These are phyloP conservation scores for Leonotis leonurus DNA, from an alignment of 257 asterid species.

Conservation along the genomic window DNA sequence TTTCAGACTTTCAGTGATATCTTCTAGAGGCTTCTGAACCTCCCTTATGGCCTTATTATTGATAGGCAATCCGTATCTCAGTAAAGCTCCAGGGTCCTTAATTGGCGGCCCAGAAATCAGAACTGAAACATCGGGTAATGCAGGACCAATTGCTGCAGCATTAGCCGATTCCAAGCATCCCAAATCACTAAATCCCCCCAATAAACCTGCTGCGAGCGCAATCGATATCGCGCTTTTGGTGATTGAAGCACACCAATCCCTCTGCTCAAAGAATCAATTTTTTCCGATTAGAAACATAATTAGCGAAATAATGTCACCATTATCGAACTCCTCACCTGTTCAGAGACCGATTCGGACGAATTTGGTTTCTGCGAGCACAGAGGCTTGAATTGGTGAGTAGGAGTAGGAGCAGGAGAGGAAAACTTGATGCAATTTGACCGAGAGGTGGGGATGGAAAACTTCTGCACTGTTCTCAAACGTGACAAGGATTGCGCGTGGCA, in stretches of 20 bases:
- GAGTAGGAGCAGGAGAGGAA: slow-evolving; percentile 19
- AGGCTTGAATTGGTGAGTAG: slow-evolving; percentile 24
- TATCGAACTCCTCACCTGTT: slow-evolving; percentile 43
- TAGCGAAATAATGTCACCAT: not conserved
- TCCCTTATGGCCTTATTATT: slow-evolving; percentile 90
- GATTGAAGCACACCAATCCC: slow-evolving; percentile 31
- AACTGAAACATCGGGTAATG: slow-evolving; percentile 77
- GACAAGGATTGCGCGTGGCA: slow-evolving; percentile 47
- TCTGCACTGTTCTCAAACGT: slow-evolving; percentile 21
- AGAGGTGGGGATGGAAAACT: slow-evolving; percentile 15
- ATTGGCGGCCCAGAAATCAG: slow-evolving; percentile 96
- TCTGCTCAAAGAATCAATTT: slow-evolving; percentile 35
- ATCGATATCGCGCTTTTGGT: slow-evolving; percentile 65
- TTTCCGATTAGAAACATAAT: not conserved
- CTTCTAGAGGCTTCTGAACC: slow-evolving; percentile 97
- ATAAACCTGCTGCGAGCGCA: slow-evolving; percentile 59
- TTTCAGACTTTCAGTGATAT: slow-evolving; percentile 87
- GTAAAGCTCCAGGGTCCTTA: slow-evolving; percentile 87
- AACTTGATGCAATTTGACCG: slow-evolving; percentile 23
- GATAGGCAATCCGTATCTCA: slow-evolving; percentile 90
- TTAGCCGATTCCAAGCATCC: slow-evolving; percentile 35
- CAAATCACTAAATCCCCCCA: slow-evolving; percentile 51
- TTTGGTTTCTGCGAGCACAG: slow-evolving; percentile 30
- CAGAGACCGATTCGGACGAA: slow-evolving; percentile 24
- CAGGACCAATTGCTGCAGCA: slow-evolving; percentile 52